These are phyloP conservation scores for Aspergillus caelatus DNA, from an alignment of 2,329 filamentous ascomycete species.

Conservation along the genomic window DNA sequence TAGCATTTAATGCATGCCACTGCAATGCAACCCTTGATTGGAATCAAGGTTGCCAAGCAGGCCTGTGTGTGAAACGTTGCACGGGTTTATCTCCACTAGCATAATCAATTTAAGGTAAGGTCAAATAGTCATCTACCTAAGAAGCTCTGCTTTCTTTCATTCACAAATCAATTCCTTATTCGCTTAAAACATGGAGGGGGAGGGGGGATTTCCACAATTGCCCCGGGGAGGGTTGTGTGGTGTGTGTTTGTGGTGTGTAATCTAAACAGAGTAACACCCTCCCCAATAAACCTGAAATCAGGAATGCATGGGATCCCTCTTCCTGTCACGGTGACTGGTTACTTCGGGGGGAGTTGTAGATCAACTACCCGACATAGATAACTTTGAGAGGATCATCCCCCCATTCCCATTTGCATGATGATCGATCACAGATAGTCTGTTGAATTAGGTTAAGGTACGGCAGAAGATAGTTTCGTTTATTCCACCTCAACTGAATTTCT, in stretches of 20 bases:
- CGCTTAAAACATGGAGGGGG: neutral
- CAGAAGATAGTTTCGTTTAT: neutral
- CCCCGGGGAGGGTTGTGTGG: neutral
- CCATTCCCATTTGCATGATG: slow-evolving; percentile 13
- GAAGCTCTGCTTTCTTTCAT: neutral
- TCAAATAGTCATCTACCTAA: slow-evolving; percentile 13
- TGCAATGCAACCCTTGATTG: slow-evolving; percentile 32
- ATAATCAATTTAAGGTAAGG: slow-evolving; percentile 35
- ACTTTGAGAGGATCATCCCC: slow-evolving; percentile 17
- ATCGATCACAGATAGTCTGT: slow-evolving; percentile 21
- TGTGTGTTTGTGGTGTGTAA: neutral
- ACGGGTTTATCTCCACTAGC: slow-evolving; percentile 43
- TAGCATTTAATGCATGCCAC: slow-evolving; percentile 16
- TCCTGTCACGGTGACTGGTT: neutral
- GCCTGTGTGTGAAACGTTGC: slow-evolving; percentile 37
- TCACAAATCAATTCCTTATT: neutral
- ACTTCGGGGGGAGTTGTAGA: slow-evolving; percentile 9
- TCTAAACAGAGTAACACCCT: neutral
- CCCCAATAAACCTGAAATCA: neutral
- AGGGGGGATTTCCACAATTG: neutral
- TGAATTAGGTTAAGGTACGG: slow-evolving; percentile 22
- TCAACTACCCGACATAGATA: slow-evolving; percentile 20
- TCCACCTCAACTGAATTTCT: neutral
- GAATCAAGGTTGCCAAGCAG: slow-evolving; percentile 33
- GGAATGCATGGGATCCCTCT: neutral